These are phyloP conservation scores for Hypoxylon sp. DNA, from an alignment of 2,329 filamentous ascomycete species.

Conservation along the genomic window DNA sequence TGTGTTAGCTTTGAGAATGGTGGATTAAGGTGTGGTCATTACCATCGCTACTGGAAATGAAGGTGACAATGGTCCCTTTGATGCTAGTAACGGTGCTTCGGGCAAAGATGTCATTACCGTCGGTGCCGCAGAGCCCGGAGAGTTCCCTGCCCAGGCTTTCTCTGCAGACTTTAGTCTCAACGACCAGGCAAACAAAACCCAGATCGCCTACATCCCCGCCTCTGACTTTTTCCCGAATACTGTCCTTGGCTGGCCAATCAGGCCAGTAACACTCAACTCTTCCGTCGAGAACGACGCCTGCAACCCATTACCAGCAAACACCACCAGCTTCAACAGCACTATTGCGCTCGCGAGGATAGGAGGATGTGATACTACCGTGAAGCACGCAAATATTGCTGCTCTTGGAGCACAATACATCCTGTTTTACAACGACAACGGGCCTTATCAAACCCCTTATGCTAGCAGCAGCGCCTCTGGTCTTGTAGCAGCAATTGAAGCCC, in stretches of 20 bases:
- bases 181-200: conserved; percentile 36
- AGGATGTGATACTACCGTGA: conserved; percentile 28
- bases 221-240: conserved; percentile 37
- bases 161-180: conserved; percentile 35
- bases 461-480: conserved; percentile 21
- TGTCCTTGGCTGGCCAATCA: conserved; percentile 40
- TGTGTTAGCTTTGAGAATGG: conserved; percentile 52
- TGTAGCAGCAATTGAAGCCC: conserved; percentile 39
- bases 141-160: conserved; percentile 36
- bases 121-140: conserved; percentile 35
- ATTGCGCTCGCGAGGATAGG: conserved; percentile 33
- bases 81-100: conserved; percentile 40
- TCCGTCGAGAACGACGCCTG: conserved; percentile 42
- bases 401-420: conserved; percentile 45
- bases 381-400: conserved; percentile 45
- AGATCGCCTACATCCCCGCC: conserved; percentile 39
- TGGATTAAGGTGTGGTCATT: conserved; percentile 45
- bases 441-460: conserved; percentile 30
- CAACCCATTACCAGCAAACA: conserved; percentile 32
- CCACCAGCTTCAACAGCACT: conserved; percentile 28
- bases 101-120: conserved; percentile 42
- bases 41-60: conserved; percentile 37
- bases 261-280: conserved; percentile 39
- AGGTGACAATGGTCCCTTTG: conserved; percentile 39
- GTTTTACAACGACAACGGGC: conserved; percentile 46